These are phyloP conservation scores for Zoysia matrella DNA, from an alignment of 202 grass and related monocot genomes.

Conservation along the genomic window DNA sequence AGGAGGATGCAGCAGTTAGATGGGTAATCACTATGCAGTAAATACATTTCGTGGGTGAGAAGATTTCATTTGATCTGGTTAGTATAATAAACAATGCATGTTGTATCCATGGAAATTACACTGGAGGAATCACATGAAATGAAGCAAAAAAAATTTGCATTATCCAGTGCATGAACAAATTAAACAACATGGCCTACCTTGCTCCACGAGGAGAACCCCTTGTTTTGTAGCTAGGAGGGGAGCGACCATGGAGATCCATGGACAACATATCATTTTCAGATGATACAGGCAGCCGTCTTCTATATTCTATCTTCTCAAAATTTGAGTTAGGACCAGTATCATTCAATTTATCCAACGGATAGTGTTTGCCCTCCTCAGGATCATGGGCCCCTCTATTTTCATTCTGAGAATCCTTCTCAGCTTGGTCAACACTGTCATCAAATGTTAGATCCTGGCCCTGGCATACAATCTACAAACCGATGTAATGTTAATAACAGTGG, in stretches of 20 bases:
- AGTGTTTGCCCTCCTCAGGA: conserved; percentile 45
- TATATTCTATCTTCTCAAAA: conserved; percentile 50
- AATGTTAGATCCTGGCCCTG: conserved; percentile 63
- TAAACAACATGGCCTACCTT: conserved; percentile 62
- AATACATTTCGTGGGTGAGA: conserved; percentile 15
- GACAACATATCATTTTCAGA: conserved; percentile 52
- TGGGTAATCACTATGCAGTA: conserved; percentile 4
- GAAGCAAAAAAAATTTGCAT: background rate
- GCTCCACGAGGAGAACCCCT: conserved; percentile 65
- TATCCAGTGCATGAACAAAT: background rate
- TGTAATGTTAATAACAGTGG: conserved; percentile 2
- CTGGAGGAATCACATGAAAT: background rate
- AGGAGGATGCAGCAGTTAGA: conserved; percentile 17
- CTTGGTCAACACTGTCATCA: conserved; percentile 60
- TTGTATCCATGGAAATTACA: conserved; percentile 11
- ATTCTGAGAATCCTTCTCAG: conserved; percentile 68
- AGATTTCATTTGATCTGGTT: background rate
- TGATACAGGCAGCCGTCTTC: conserved; percentile 26
- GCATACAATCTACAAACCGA: conserved; percentile 69
- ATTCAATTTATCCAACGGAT: conserved; percentile 54
- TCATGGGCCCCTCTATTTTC: conserved; percentile 50
- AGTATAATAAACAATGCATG: background rate
- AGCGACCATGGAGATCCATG: conserved; percentile 36
- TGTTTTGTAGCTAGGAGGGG: conserved; percentile 59
- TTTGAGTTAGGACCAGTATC: conserved; percentile 37